Conservation (phyloP, 2,329 filamentous ascomycete genomes). For the Neopestalotiopsis sp. region DNA sequence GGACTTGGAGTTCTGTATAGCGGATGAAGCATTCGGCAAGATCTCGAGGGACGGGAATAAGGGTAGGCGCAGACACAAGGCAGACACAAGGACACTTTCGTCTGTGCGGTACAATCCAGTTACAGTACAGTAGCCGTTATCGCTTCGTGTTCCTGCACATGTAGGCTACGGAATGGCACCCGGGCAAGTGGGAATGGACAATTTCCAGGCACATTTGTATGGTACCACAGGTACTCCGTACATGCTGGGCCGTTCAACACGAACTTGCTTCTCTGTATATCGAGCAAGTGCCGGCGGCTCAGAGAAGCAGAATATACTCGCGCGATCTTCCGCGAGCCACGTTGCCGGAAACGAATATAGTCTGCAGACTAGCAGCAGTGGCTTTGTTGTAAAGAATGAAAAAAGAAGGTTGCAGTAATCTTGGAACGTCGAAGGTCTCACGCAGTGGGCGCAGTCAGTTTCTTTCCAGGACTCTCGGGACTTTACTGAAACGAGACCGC, state of each 20-base stretch:
- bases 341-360: constrained; percentile 4
- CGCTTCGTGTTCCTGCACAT: not conserved
- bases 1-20: not conserved
- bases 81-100: constrained; percentile 1
- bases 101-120: not conserved
- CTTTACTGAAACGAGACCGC: constrained; percentile 15
- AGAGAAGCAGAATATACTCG: not conserved
- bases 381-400: not conserved
- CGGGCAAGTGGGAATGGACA: not conserved
- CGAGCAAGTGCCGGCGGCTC: not conserved
- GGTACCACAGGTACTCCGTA: not conserved
- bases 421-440: constrained; percentile 9
- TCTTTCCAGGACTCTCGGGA: not conserved
- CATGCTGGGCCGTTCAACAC: not conserved
- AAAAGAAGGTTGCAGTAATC: not conserved
- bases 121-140: not conserved
- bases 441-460: not conserved
- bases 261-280: not conserved
- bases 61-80: not conserved
- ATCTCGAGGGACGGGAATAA: not conserved
- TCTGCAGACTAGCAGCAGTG: not conserved
- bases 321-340: not conserved
- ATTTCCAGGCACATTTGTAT: not conserved
- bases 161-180: not conserved
- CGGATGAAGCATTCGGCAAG: not conserved